Evolutionary conservation across 2,329 filamentous ascomycete species (phyloP), one percentile per base, ranked within the genome.

Genomic region (Massarina eburnea): DNA sequence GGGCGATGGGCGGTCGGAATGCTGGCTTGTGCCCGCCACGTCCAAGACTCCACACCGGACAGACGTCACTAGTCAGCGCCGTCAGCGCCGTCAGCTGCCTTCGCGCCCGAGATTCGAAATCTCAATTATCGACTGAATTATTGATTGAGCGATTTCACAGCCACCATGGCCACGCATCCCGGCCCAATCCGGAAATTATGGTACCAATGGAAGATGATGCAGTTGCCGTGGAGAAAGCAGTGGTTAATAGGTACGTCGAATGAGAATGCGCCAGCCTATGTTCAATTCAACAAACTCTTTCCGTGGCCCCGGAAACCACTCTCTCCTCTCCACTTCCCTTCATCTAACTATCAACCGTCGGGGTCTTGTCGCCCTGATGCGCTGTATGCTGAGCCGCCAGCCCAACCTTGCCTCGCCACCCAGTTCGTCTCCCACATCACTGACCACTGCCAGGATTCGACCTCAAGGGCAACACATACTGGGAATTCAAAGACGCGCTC

Each of bases 381-480:
- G 24, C 24, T 26, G 6, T 26, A 26, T 7, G 10, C 10, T 26
- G 24, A 6, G 6, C 6, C 24, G 10, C 24, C 24, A 26, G 24
- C 24, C 24, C 24, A 26, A 26, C 24, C 30, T 33, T n/a, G 12
- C 12, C 17, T 27, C 30, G 14, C 17, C n/a, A 7, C 18, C 35
- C 29, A 4, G 9, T 4, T 12, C 10, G 9, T 27, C 29, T 27
- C 29, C 2, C 30, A 26, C 8, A 42, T 27, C 21, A 36, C 45
- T 50, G 42, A 62, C 49, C 34, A 15, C 8, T 48, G 30, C 26
- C 58, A 83, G 82, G 82, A 61, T 73, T 76, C 54, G 82, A 86
- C 66, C 74, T 86, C 38, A 65, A 75, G 17, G 82, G 82, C 49
- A 85, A 85, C 67, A 85, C 82, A 8, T 86, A 79, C 66, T 86